A percentile compares a stretch with the other conserved stretches of the same genome.
These are phyloP conservation scores for Narthecium ossifragum DNA, from an alignment of 106 monocot genomes.

Conservation along the genomic window DNA sequence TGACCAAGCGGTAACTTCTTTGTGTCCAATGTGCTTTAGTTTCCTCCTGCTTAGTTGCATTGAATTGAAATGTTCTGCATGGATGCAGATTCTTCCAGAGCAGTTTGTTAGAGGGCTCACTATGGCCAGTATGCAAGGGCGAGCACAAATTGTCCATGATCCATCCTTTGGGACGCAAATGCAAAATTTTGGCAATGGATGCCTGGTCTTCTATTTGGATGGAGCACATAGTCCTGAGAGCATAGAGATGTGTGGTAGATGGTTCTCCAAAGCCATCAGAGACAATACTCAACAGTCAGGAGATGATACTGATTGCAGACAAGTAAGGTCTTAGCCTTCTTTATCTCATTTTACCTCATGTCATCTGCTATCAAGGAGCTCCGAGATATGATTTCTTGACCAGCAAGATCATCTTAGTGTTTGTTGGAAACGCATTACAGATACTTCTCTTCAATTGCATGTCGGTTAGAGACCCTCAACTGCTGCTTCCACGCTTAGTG, in stretches of 20 bases:
- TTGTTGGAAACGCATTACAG: too few relatives aligned
- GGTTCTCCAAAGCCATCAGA: conserved; percentile 65
- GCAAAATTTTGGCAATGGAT: conserved; percentile 23
- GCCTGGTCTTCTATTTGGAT: conserved; percentile 77
- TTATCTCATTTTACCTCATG: too few relatives aligned
- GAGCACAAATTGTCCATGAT: conserved; percentile 73
- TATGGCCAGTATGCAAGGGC: conserved; percentile 42
- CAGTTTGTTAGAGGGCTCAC: conserved; percentile 67
- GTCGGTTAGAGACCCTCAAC: conserved; percentile 86
- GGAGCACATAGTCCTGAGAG: conserved; percentile 94
- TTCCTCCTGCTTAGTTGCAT: background rate
- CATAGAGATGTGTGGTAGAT: conserved; percentile 80
- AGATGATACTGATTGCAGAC: too few relatives aligned
- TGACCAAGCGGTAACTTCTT: conserved; percentile 32
- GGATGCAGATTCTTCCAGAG: conserved; percentile 38
- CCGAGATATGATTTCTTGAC: too few relatives aligned
- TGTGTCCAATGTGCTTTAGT: background rate
- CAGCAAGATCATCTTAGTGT: too few relatives aligned
- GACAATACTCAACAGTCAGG: conserved; percentile 21
- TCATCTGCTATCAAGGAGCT: too few relatives aligned
- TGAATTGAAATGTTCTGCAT: conserved; percentile 4
- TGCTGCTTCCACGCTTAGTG: conserved; percentile 69
- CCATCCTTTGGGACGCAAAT: conserved; percentile 10
- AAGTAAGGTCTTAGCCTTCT: too few relatives aligned
- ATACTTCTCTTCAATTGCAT: conserved; percentile 98